Base-by-base conservation (phyloP, 257 asterid genomes). In the Penstemon eatonii region DNA sequence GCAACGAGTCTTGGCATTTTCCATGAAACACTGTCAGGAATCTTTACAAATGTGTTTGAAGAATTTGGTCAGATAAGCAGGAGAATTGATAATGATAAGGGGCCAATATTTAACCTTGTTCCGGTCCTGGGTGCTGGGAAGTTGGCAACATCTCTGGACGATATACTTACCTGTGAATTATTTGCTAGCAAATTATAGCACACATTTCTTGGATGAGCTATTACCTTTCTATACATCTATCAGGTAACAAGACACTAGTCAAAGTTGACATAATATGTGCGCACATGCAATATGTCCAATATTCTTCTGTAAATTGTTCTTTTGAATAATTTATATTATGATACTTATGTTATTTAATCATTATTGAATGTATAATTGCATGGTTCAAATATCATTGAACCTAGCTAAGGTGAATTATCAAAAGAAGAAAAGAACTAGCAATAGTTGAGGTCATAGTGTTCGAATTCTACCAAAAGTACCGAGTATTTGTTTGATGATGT, bases 71-170 rank as follows among this genome's bases (percentile, higher is more conserved):
- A 78, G 68, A 69, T 78, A 69, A 84, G 89, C 76, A 49, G 50
- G 15, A 69, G 84, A 74, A 52, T 73, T 10, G 80, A 67, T 4
- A 60, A 42, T 4, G 66, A 69, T 62, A 70, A 63, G 36, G 81
- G 63, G 62, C 87, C 87, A 5, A 43, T 82, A 1, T 90, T 90
- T 77, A 88, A 80, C 82, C 72, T 93, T 45, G 82, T 93, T 68
- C 97, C 97, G 4, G 92, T 88, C 56, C 66, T 87, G 77, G 95
- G 91, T 50, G 83, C 92, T 43, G 99, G 99, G 67, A 76, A 65
- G 55, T 85, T 85, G 6, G 87, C 91, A 1, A 64, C 78, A 40
- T 75, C 81, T 74, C 67, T 84, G 82, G 83, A 84, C 60, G 87
- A 84, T 61, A 68, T 90, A 60, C 77, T 90, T 65, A 88, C 90